These are phyloP conservation scores for Gloeophyllum trabeum DNA, from an alignment of 768 basidiomycete species.

Conservation along the genomic window DNA sequence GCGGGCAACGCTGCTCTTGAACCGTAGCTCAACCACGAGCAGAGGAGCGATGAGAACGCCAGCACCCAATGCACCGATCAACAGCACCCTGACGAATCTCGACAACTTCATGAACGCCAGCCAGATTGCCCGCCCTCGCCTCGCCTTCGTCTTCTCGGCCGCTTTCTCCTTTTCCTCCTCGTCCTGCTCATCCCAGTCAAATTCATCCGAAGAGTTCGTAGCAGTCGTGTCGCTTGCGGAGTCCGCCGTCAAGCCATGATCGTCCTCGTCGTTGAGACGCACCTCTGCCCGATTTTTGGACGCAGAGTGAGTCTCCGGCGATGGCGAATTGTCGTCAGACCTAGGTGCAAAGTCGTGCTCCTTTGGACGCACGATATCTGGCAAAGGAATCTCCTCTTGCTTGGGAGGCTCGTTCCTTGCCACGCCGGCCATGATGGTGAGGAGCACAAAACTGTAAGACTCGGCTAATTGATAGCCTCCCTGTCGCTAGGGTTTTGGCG, in stretches of 20 bases:
- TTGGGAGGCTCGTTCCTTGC: no score
- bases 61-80: slow-evolving; percentile 47
- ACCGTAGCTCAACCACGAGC: slow-evolving; percentile 55
- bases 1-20: slow-evolving; percentile 32
- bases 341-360: no score
- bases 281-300: no score
- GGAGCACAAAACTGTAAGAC: no score
- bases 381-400: background rate
- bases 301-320: no score
- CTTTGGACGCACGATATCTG: background rate
- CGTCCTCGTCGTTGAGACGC: background rate
- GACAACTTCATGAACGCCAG: slow-evolving; percentile 58
- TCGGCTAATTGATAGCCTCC: no score
- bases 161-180: slow-evolving; percentile 57
- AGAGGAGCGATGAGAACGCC: slow-evolving; percentile 60
- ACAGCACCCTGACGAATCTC: slow-evolving; percentile 41
- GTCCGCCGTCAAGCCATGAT: background rate
- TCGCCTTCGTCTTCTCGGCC: slow-evolving; percentile 31
- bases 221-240: background rate
- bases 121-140: slow-evolving; percentile 52
- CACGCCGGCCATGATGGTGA: no score
- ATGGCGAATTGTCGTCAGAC: no score
- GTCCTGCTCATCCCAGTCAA: slow-evolving; percentile 28
- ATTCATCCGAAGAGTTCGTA: slow-evolving; percentile 1
- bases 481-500: no score